These are phyloP conservation scores for Gyromitra esculenta DNA, from an alignment of 2,329 filamentous ascomycete species.

Conservation along the genomic window DNA sequence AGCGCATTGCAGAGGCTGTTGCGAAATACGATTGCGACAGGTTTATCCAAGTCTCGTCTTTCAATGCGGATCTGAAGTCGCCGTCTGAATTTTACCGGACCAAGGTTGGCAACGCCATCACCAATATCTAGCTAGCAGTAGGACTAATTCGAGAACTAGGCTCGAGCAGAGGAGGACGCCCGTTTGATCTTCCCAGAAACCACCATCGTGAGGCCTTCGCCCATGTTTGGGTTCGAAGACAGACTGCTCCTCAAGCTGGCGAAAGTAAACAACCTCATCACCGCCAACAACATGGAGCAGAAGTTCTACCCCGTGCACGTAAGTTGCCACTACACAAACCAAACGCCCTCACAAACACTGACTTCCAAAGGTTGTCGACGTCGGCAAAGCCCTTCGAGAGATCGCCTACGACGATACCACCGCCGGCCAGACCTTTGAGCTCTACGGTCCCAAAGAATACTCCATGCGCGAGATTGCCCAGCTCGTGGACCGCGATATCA, in stretches of 20 bases:
- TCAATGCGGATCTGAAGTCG: conserved; percentile 84
- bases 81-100: conserved; percentile 88
- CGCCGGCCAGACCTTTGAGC: conserved; percentile 88
- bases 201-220: conserved; percentile 92
- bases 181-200: conserved; percentile 94
- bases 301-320: conserved; percentile 91
- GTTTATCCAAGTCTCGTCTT: conserved; percentile 95
- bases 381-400: conserved; percentile 84
- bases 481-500: conserved; percentile 89
- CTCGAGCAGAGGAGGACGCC: conserved; percentile 80
- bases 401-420: conserved; percentile 94
- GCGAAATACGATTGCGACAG: conserved; percentile 98
- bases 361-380: conserved; percentile 76
- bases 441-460: conserved; percentile 94
- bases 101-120: conserved; percentile 69
- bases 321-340: conserved; percentile 58
- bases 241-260: conserved; percentile 87
- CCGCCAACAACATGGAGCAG: conserved; percentile 92
- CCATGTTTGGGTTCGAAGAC: conserved; percentile 95
- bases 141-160: conserved; percentile 63
- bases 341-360: conserved; percentile 12
- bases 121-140: conserved; percentile 26
- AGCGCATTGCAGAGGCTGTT: conserved; percentile 90
- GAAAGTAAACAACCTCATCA: conserved; percentile 80
- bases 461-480: conserved; percentile 85